Conservation (phyloP, 1,284 basidiomycete species). For the Ganoderma lingzhi region DNA sequence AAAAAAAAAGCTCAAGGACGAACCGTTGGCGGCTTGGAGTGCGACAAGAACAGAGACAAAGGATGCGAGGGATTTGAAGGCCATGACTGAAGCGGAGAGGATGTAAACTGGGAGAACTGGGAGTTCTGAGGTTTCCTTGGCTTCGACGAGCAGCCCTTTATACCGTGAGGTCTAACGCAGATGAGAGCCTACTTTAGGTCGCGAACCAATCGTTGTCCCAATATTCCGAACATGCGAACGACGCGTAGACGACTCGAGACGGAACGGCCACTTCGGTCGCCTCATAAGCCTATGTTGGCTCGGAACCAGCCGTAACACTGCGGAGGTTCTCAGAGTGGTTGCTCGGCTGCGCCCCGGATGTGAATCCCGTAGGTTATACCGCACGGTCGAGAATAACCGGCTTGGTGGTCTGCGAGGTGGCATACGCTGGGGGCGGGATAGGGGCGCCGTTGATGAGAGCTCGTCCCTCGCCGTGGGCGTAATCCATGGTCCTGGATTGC, state of each 20-base stretch:
- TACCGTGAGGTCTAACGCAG: neutral
- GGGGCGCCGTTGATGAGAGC: neutral
- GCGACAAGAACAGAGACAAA: conserved; percentile 28
- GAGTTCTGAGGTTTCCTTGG: neutral
- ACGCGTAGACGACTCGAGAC: neutral
- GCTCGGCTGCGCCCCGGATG: neutral
- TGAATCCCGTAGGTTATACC: neutral
- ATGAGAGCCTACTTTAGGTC: neutral
- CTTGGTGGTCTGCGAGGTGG: neutral
- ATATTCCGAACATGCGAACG: conserved; percentile 4
- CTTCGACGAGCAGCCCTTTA: neutral
- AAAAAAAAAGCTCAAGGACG: too few relatives aligned
- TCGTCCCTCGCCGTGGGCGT: neutral
- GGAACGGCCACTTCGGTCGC: neutral
- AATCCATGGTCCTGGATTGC: neutral
- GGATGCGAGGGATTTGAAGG: conserved; percentile 28
- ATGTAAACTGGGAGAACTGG: neutral
- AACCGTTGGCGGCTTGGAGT: conserved; percentile 31
- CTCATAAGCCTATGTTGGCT: neutral
- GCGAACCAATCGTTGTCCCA: neutral
- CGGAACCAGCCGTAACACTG: neutral
- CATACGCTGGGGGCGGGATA: neutral
- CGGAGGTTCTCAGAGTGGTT: neutral
- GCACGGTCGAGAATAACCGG: neutral
- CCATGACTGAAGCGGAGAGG: conserved; percentile 15